phyloP scores from a whole-genome alignment of 202 grass and related monocot species.

The Eragrostis tef region DNA sequence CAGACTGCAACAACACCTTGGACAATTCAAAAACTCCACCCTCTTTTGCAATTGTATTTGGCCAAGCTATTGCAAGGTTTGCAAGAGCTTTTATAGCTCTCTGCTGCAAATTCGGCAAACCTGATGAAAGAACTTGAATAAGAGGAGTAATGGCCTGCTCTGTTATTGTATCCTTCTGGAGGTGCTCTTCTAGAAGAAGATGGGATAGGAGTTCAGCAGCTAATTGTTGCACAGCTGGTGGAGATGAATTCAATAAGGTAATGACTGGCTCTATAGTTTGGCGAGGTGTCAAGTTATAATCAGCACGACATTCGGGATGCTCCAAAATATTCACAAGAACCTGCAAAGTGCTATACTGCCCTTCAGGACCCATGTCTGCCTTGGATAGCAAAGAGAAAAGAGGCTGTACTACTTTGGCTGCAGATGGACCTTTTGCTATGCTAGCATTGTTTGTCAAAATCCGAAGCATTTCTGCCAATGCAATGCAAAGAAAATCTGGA shows the following conservation, averaged over 20 bases:
- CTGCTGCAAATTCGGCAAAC: constrained; percentile 92
- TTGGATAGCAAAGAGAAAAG: constrained; percentile 92
- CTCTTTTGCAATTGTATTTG: constrained; percentile 99
- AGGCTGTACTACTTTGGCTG: constrained; percentile 95
- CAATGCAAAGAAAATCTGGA: constrained; percentile 95
- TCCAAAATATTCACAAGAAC: constrained; percentile 99
- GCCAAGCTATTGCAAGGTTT: constrained; percentile 92
- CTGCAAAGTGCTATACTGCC: constrained; percentile 91
- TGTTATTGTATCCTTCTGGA: constrained; percentile 84
- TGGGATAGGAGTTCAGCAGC: constrained; percentile 92
- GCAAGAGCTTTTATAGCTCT: constrained; percentile 94
- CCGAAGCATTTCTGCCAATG: constrained; percentile 88
- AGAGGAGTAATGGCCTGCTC: constrained; percentile 93
- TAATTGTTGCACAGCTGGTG: constrained; percentile 95
- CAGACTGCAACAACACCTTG: constrained; percentile 90
- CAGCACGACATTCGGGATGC: constrained; percentile 92
- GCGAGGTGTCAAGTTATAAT: constrained; percentile 85
- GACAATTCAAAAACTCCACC: constrained; percentile 97
- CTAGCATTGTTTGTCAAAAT: constrained; percentile 99
- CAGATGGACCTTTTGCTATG: constrained; percentile 95
- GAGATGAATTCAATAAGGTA: constrained; percentile 80
- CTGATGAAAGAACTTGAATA: constrained; percentile 95
- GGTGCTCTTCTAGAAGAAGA: constrained; percentile 96
- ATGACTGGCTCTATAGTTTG: constrained; percentile 93
- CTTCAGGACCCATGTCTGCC: constrained; percentile 89